Conservation (phyloP, 306 rosid genomes). For the Morella rubra region DNA sequence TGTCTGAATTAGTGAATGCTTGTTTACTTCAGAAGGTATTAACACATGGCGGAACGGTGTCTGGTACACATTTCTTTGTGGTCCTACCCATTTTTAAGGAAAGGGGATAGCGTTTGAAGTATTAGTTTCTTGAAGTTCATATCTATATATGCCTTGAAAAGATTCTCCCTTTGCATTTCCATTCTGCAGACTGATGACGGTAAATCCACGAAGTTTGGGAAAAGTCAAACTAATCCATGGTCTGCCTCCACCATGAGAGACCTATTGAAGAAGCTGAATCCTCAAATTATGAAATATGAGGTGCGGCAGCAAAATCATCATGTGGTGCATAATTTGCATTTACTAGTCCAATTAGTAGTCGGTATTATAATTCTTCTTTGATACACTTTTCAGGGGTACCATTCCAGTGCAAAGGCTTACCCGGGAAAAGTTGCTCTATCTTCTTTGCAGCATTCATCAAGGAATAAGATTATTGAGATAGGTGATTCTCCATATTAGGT, state of each 20-base stretch:
- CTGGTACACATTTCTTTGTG: neutral
- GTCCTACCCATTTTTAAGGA: neutral
- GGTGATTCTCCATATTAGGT: constrained; percentile 46
- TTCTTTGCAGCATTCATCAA: constrained; percentile 66
- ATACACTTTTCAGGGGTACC: constrained; percentile 64
- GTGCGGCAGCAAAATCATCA: constrained; percentile 45
- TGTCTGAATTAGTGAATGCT: constrained; percentile 52
- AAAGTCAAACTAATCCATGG: constrained; percentile 69
- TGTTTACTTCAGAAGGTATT: constrained; percentile 49
- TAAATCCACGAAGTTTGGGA: constrained; percentile 27
- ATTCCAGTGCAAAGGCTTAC: constrained; percentile 57
- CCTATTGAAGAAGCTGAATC: constrained; percentile 52
- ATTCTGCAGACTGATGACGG: constrained; percentile 49
- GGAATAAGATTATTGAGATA: constrained; percentile 76
- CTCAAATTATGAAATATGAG: constrained; percentile 47
- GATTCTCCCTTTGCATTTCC: constrained; percentile 15
- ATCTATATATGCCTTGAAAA: neutral
- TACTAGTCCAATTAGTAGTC: constrained; percentile 16
- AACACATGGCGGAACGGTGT: neutral
- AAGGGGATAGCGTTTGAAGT: neutral
- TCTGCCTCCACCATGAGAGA: constrained; percentile 51
- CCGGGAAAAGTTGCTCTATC: constrained; percentile 67
- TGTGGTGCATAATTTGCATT: constrained; percentile 15
- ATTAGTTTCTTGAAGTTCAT: neutral
- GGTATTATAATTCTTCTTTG: constrained; percentile 17